Base-by-base conservation (phyloP, 2,329 filamentous ascomycete genomes). In the Aphanocladium album region DNA sequence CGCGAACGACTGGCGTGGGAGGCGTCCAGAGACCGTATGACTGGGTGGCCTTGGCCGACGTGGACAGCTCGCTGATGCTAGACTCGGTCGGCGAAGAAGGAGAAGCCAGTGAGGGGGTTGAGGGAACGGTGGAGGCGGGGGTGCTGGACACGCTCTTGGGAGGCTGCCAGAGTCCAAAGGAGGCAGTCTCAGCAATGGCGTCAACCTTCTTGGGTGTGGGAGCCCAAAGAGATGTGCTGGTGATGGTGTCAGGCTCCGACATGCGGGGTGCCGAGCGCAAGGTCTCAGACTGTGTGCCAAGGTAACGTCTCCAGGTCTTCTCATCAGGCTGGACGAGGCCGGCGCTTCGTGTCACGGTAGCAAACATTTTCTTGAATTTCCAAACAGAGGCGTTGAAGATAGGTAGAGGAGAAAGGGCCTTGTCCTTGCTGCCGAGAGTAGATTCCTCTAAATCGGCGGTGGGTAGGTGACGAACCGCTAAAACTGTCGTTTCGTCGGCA, bases 311-410 rank as follows among this genome's bases (percentile, higher is more conserved):
- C 76, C 74, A 77, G 3, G 66, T 68, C n/a, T 65, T 62, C 41
- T 69, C 66, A 39, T 73, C 71, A 4, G 74, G 74, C 62, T 78
- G 73, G 2, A 73, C 69, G 8, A 76, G 65, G 12, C 72, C 71
- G 11, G 63, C 52, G n/a, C 17, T 37, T 43, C 47, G 51, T 17
- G 51, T n/a, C 19, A 46, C 37, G 21, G 39, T 43, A 14, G 33
- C 33, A 35, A 39, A 30, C 25, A 53, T 35, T 9, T 33, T 39
- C n/a, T 62, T 50, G 45, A 11, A 14, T 51, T 59, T 25, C 62
- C 61, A 65, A 30, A 65, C 27, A 14, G 53, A 46, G 37, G 2
- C 19, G 30, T 46, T n/a, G 19, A 25, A 9, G 12, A 16, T 27
- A 7, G 57, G 57, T 6, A 49, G 33, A 39, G 50, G n/a, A 21